Percentiles rank a stretch among this genome's conserved stretches.
These are phyloP conservation scores for Didymellaceae sp. DNA, from an alignment of 2,329 filamentous ascomycete genomes.

Conservation along the genomic window DNA sequence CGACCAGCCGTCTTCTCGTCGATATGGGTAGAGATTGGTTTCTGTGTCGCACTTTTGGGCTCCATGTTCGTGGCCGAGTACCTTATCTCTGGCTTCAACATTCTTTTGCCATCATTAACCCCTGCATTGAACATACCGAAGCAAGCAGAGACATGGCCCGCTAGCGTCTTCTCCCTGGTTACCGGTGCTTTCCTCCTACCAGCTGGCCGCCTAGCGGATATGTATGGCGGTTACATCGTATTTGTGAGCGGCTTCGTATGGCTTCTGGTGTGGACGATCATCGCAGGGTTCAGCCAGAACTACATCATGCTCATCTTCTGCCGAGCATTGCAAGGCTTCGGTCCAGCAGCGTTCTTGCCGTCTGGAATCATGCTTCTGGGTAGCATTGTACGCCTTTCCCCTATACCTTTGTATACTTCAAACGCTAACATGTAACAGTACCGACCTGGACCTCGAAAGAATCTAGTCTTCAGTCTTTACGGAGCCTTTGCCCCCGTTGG, in stretches of 20 bases:
- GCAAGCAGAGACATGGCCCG: conserved; percentile 60
- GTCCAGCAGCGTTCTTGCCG: conserved; percentile 73
- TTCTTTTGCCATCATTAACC: conserved; percentile 70
- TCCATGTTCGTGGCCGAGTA: conserved; percentile 74
- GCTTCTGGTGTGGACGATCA: conserved; percentile 72
- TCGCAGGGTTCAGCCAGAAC: conserved; percentile 72
- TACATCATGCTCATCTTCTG: conserved; percentile 75
- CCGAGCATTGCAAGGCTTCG: conserved; percentile 76
- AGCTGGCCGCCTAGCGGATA: conserved; percentile 64
- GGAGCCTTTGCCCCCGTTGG: conserved; percentile 59
- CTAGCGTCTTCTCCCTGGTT: conserved; percentile 48
- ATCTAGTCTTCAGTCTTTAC: conserved; percentile 68
- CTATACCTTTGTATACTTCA: no score
- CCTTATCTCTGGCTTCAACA: conserved; percentile 76
- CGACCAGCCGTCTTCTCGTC: conserved; percentile 64
- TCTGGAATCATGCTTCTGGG: conserved; percentile 72
- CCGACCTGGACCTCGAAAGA: conserved; percentile 72
- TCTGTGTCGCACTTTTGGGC: conserved; percentile 67
- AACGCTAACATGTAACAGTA: conserved; percentile 52
- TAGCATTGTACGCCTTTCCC: conserved; percentile 47
- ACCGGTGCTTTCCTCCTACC: conserved; percentile 47
- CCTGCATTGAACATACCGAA: conserved; percentile 69
- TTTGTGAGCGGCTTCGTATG: conserved; percentile 67
- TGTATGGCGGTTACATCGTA: conserved; percentile 69
- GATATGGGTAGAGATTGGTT: conserved; percentile 64